phyloP scores from a whole-genome alignment of 768 basidiomycete species.

The Leccinum rimulosum region DNA sequence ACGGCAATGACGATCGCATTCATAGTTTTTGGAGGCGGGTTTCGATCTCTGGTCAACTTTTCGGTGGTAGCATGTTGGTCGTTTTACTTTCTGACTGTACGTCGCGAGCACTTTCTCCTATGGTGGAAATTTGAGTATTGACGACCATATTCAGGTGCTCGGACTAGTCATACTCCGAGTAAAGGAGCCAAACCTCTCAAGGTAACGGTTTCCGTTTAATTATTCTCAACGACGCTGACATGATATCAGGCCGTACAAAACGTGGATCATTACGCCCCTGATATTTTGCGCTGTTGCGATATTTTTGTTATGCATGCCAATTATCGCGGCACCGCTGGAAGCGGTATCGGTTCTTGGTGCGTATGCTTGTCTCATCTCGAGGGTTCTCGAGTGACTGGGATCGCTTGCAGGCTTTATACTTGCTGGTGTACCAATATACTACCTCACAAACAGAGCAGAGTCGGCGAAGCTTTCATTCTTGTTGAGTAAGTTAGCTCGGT shows the following conservation, averaged over 20 bases:
- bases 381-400: background rate
- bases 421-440: constrained; percentile 80
- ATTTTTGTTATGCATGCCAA: constrained; percentile 82
- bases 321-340: constrained; percentile 89
- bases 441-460: constrained; percentile 61
- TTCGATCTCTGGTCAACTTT: constrained; percentile 85
- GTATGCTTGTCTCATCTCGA: constrained; percentile 16
- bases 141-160: constrained; percentile 54
- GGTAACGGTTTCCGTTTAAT: constrained; percentile 38
- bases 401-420: constrained; percentile 63
- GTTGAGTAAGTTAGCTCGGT: constrained; percentile 34
- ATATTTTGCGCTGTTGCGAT: constrained; percentile 73
- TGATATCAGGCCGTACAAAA: constrained; percentile 77
- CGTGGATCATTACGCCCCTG: constrained; percentile 88
- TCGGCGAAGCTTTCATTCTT: constrained; percentile 34
- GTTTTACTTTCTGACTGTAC: constrained; percentile 82
- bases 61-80: constrained; percentile 85
- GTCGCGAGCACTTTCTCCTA: constrained; percentile 20
- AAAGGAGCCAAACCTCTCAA: constrained; percentile 86
- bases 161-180: constrained; percentile 85
- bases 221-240: constrained; percentile 1
- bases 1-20: constrained; percentile 71
- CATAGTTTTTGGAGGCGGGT: constrained; percentile 85
- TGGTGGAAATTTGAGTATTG: constrained; percentile 1
- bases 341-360: constrained; percentile 83